phyloP scores from a whole-genome alignment of 2,329 filamentous ascomycete species.

The Neurospora crassa region DNA sequence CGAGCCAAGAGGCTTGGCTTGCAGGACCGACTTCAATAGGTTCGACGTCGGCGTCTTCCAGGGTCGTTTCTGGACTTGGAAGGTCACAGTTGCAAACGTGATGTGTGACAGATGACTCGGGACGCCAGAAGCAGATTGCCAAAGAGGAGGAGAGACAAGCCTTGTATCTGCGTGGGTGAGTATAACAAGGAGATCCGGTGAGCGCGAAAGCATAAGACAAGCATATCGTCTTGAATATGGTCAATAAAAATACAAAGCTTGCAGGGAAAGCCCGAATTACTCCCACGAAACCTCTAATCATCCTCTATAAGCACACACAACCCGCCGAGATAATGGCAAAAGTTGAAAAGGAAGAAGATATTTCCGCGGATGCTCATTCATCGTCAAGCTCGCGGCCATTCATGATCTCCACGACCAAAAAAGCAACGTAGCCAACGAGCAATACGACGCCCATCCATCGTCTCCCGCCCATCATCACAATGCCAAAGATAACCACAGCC shows the following conservation, averaged over 20 bases:
- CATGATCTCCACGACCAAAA: slow-evolving; percentile 17
- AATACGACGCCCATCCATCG: slow-evolving; percentile 25
- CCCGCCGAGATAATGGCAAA: not conserved
- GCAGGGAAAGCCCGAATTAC: not conserved
- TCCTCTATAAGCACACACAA: not conserved
- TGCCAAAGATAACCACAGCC: slow-evolving; percentile 19
- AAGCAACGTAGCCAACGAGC: slow-evolving; percentile 22
- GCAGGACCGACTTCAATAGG: not conserved
- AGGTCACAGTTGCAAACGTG: not conserved
- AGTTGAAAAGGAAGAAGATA: not conserved
- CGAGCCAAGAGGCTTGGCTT: not conserved
- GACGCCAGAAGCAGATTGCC: not conserved
- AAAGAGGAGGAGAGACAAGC: not conserved
- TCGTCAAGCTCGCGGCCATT: slow-evolving; percentile 11
- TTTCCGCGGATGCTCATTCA: slow-evolving; percentile 3
- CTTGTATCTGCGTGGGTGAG: not conserved
- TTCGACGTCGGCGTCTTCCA: not conserved
- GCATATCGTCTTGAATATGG: not conserved
- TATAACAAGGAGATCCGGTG: not conserved
- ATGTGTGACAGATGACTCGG: not conserved
- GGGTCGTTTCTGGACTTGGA: not conserved
- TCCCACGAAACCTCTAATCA: not conserved
- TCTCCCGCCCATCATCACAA: slow-evolving; percentile 23
- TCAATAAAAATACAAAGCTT: not conserved
- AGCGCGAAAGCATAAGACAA: not conserved